Evolutionary conservation across 768 basidiomycete species (phyloP).

Genomic region (Coprinellus micaceus): DNA sequence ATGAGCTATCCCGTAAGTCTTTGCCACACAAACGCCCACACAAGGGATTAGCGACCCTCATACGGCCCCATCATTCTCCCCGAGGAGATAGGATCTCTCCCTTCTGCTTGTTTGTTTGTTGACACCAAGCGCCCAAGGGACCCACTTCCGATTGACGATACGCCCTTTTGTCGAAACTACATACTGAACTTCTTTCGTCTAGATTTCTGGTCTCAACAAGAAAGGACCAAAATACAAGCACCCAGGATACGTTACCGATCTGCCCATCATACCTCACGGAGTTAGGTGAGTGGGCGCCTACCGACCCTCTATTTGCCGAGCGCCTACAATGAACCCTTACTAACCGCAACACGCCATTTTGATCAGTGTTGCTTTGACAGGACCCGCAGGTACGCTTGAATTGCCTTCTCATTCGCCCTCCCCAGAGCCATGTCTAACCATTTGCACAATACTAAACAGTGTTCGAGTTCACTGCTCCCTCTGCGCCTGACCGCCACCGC

Average conservation of each 20-base stretch:
- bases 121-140: too few relatives aligned
- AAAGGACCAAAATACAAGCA: conserved; percentile 89
- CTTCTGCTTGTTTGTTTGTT: not conserved
- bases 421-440: too few relatives aligned
- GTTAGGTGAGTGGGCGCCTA: conserved; percentile 47
- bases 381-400: conserved; percentile 60
- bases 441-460: conserved; percentile 41
- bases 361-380: conserved; percentile 87
- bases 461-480: conserved; percentile 94
- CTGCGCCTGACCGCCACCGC: conserved; percentile 87
- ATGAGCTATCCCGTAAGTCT: conserved; percentile 78
- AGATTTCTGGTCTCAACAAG: conserved; percentile 95
- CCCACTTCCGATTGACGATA: not conserved
- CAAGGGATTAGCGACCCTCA: not conserved
- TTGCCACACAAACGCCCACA: not conserved
- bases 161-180: not conserved
- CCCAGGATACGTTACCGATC: conserved; percentile 79
- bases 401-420: not conserved
- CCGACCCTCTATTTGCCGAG: not conserved
- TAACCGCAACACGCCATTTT: too few relatives aligned
- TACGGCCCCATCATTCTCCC: not conserved
- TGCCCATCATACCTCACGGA: conserved; percentile 93
- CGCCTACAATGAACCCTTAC: too few relatives aligned
- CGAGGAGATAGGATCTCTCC: not conserved
- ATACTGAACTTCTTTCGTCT: not conserved